A percentile compares a stretch with the other conserved stretches of the same genome.
These are phyloP conservation scores for Solanum neorickii DNA, from an alignment of 257 asterid genomes.

Conservation along the genomic window DNA sequence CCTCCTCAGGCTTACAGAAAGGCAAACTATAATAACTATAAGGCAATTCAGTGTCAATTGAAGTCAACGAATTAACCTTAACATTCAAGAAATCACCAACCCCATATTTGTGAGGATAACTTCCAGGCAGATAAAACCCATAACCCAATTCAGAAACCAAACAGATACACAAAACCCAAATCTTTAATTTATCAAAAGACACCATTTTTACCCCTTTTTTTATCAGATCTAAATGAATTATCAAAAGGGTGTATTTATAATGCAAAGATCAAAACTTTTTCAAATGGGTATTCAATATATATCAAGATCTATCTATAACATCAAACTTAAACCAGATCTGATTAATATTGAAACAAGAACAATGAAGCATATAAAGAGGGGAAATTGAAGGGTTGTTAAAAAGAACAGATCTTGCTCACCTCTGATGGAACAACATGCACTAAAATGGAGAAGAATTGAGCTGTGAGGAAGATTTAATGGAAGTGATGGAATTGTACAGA, in stretches of 20 bases:
- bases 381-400: not conserved
- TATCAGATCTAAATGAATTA: constrained; percentile 45
- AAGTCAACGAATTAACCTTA: not conserved
- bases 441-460: not conserved
- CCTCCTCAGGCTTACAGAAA: not conserved
- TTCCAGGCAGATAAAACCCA: not conserved
- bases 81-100: not conserved
- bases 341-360: not conserved
- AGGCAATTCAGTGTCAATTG: not conserved
- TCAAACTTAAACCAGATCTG: not conserved
- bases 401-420: not conserved
- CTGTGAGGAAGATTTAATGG: not conserved
- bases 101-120: not conserved
- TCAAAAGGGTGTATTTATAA: constrained; percentile 15
- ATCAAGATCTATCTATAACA: not conserved
- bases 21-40: not conserved
- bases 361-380: not conserved
- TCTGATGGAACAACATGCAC: not conserved
- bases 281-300: not conserved
- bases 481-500: not conserved
- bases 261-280: constrained; percentile 7
- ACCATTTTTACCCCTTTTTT: not conserved
- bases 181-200: not conserved
- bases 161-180: not conserved
- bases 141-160: not conserved